These are phyloP conservation scores for Pestalotiopsis sp. DNA, from an alignment of 2,329 filamentous ascomycete species.

Conservation along the genomic window DNA sequence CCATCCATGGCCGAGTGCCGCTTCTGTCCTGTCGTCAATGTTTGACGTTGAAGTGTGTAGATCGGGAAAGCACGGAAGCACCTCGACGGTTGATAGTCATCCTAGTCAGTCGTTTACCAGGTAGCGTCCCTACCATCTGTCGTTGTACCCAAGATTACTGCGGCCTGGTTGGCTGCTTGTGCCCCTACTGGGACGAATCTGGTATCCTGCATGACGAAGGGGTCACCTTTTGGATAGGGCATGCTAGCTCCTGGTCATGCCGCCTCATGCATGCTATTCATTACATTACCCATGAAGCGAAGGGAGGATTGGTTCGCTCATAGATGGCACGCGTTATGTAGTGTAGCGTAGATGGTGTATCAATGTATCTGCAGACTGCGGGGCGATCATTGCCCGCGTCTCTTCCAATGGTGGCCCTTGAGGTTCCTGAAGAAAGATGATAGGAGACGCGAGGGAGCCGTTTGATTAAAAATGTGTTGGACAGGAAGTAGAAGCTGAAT, in stretches of 20 bases:
- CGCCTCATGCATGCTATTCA: background rate
- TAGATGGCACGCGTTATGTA: background rate
- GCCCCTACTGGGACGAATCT: background rate
- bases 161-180: background rate
- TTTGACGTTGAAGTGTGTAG: background rate
- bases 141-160: background rate
- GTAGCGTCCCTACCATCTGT: background rate
- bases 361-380: background rate
- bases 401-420: too few relatives aligned
- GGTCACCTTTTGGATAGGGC: background rate
- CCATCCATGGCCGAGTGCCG: background rate
- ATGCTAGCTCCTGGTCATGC: background rate
- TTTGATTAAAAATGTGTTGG: background rate
- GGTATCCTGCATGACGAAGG: background rate
- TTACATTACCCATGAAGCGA: background rate
- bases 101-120: background rate
- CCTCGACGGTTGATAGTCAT: background rate
- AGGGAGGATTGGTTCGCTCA: background rate
- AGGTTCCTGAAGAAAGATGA: background rate
- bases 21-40: background rate
- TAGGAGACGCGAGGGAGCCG: background rate
- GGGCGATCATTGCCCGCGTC: background rate
- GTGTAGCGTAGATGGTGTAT: background rate
- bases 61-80: slow-evolving; percentile 7
- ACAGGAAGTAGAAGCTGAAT: background rate